phyloP scores from a whole-genome alignment of 805 yeast species.

The Candida gorgasii region DNA sequence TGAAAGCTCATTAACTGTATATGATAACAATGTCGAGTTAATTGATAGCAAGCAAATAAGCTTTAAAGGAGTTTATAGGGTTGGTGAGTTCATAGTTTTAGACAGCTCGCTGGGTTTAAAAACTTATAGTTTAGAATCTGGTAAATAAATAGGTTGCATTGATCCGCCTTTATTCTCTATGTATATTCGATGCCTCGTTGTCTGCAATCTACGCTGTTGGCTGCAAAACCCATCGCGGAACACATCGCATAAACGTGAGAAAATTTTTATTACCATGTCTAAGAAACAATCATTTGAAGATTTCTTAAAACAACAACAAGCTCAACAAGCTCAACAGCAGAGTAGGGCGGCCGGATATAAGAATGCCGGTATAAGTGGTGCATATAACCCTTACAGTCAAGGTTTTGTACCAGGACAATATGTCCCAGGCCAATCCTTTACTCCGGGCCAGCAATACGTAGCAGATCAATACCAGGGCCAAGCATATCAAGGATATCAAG shows the following conservation, averaged over 20 bases:
- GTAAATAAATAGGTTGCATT: too few species aligned
- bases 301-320: conserved; percentile 48
- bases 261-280: conserved; percentile 9
- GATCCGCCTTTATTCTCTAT: too few species aligned
- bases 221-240: too few species aligned
- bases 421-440: conserved; percentile 4
- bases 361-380: conserved; percentile 15
- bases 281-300: conserved; percentile 49
- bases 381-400: conserved; percentile 16
- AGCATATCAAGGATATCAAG: conserved; percentile 7
- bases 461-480: background rate
- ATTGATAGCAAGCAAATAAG: conserved; percentile 5
- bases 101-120: background rate
- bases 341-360: conserved; percentile 32
- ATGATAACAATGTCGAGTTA: conserved; percentile 5
- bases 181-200: too few species aligned
- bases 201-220: too few species aligned
- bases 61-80: conserved; percentile 7
- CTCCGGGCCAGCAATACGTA: background rate
- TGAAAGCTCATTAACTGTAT: conserved; percentile 3
- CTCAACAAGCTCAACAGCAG: conserved; percentile 26
- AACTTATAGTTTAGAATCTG: conserved; percentile 2
- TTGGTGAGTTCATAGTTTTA: conserved; percentile 8
- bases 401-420: conserved; percentile 15
- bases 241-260: conserved; percentile 4